These are phyloP conservation scores for Asterophora lycoperdoides DNA, from an alignment of 768 basidiomycete genomes.

Conservation along the genomic window DNA sequence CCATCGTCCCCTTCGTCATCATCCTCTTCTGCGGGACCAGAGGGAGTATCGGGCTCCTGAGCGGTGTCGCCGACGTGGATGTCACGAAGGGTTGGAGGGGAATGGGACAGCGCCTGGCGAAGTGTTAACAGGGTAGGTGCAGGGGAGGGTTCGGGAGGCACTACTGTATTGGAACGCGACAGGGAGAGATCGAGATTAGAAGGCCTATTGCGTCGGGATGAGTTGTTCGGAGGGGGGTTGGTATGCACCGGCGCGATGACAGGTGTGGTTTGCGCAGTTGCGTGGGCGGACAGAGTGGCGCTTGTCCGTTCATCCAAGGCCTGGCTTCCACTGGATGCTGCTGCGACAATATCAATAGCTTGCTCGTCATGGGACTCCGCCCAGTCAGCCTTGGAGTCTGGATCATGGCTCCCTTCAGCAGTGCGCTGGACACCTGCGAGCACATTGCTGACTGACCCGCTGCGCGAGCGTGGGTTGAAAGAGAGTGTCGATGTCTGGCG, in stretches of 20 bases:
- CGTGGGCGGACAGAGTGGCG: slow-evolving; percentile 36
- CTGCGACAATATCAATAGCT: slow-evolving; percentile 78
- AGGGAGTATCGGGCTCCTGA: slow-evolving; percentile 35
- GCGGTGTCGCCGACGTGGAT: slow-evolving; percentile 17
- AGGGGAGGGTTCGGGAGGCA: slow-evolving; percentile 51
- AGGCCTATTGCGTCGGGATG: slow-evolving; percentile 52
- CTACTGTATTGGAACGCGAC: slow-evolving; percentile 32
- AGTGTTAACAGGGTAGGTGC: slow-evolving; percentile 61
- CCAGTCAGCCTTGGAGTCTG: slow-evolving; percentile 63
- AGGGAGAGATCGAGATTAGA: slow-evolving; percentile 63
- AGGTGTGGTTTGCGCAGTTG: slow-evolving; percentile 22
- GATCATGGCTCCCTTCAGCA: slow-evolving; percentile 31
- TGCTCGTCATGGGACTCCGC: slow-evolving; percentile 81
- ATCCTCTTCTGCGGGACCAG: slow-evolving; percentile 47
- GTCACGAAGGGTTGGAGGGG: slow-evolving; percentile 30
- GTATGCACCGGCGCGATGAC: slow-evolving; percentile 26
- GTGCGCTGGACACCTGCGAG: slow-evolving; percentile 45
- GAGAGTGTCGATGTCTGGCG: slow-evolving; percentile 39
- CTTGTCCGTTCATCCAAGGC: slow-evolving; percentile 83
- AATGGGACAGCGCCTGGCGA: slow-evolving; percentile 55
- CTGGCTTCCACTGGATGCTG: slow-evolving; percentile 77
- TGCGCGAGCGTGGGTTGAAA: slow-evolving; percentile 42
- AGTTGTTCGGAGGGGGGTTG: slow-evolving; percentile 25
- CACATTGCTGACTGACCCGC: slow-evolving; percentile 57
- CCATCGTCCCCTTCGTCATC: slow-evolving; percentile 62